These are phyloP conservation scores for Chaetomium globosum DNA, from an alignment of 2,329 filamentous ascomycete species.

Conservation along the genomic window DNA sequence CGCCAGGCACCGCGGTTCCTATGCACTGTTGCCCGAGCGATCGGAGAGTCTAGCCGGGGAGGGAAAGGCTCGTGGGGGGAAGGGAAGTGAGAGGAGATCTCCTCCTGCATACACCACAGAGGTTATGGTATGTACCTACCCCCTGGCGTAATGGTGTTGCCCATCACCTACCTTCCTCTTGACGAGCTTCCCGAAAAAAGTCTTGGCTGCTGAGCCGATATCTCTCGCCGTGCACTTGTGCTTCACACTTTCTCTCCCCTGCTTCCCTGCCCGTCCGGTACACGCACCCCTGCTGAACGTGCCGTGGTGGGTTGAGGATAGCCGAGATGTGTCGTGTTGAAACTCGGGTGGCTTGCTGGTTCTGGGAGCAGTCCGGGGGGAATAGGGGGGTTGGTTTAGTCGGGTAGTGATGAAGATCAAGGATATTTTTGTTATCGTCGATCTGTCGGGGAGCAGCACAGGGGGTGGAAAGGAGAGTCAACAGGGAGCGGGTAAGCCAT, in stretches of 20 bases:
- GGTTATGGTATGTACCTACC: too few relatives aligned
- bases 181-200: slow-evolving; percentile 19
- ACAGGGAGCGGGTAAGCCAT: slow-evolving; percentile 1
- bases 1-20: slow-evolving; percentile 2
- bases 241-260: not conserved
- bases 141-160: slow-evolving; percentile 1
- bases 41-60: slow-evolving; percentile 23
- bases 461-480: not conserved
- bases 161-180: not conserved
- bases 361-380: not conserved
- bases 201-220: slow-evolving; percentile 3
- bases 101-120: not conserved
- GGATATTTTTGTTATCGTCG: not conserved
- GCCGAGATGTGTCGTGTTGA: not conserved
- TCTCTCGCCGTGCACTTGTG: not conserved
- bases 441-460: not conserved
- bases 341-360: not conserved
- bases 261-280: not conserved
- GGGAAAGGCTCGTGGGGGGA: slow-evolving; percentile 23
- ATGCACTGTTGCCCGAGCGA: slow-evolving; percentile 13
- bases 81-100: not conserved
- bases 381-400: not conserved
- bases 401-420: not conserved
- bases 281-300: not conserved
- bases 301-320: not conserved